These are phyloP conservation scores for Yarrowia porcina DNA, from an alignment of 805 yeast species.

Conservation along the genomic window DNA sequence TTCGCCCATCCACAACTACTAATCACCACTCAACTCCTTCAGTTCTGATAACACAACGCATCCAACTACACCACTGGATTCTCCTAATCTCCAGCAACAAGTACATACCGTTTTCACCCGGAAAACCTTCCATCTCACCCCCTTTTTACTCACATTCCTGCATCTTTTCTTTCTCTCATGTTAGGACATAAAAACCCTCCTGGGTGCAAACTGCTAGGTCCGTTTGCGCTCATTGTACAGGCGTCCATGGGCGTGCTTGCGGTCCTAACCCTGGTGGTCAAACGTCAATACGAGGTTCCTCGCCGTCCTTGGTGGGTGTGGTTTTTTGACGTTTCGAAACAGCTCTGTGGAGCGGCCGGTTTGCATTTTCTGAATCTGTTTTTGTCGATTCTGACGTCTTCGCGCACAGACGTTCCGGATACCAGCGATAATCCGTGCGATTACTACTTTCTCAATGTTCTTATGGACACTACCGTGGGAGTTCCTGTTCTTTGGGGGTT, in stretches of 20 bases:
- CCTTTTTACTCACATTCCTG: not conserved
- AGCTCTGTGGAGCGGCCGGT: conserved; percentile 80
- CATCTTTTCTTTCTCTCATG: not conserved
- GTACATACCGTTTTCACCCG: not conserved
- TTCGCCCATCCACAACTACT: too few relatives aligned
- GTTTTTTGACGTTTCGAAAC: conserved; percentile 87
- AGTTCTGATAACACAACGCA: not conserved
- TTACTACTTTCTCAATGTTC: conserved; percentile 86
- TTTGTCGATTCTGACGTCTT: conserved; percentile 55
- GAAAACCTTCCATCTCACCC: too few relatives aligned
- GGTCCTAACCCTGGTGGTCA: conserved; percentile 65
- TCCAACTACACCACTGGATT: not conserved
- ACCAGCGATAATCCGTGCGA: conserved; percentile 71
- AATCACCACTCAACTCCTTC: not conserved
- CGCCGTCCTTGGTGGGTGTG: conserved; percentile 85
- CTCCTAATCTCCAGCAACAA: not conserved
- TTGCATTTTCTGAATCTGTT: conserved; percentile 75
- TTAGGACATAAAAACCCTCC: conserved; percentile 12
- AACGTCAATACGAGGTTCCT: conserved; percentile 77
- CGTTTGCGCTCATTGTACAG: conserved; percentile 80
- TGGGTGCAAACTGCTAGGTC: conserved; percentile 69
- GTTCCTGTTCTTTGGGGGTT: conserved; percentile 71
- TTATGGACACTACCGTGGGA: conserved; percentile 91
- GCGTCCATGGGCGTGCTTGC: conserved; percentile 72
- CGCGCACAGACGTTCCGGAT: conserved; percentile 39